A percentile compares a stretch with the other conserved stretches of the same genome.
phyloP scores from a whole-genome alignment of 2,329 filamentous ascomycete genomes.

The Venturia effusa region DNA sequence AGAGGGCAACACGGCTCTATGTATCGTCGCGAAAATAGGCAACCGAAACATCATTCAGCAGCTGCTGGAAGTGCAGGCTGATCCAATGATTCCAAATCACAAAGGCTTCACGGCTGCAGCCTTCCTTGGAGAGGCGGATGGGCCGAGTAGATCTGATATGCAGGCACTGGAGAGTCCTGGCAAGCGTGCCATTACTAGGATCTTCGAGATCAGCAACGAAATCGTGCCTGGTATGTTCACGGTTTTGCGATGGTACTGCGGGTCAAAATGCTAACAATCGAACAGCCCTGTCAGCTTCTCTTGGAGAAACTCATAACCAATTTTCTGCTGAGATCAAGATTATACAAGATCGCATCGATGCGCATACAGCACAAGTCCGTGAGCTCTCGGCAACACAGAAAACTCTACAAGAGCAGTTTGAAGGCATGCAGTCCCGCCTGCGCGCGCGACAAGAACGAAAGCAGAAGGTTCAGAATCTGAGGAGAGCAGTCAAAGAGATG shows the following conservation, averaged over 20 bases:
- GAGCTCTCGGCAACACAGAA: constrained; percentile 69
- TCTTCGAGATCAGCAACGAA: constrained; percentile 67
- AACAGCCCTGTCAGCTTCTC: constrained; percentile 67
- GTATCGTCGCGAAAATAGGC: constrained; percentile 84
- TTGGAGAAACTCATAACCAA: constrained; percentile 66
- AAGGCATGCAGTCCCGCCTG: constrained; percentile 56
- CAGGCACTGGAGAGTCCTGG: constrained; percentile 32
- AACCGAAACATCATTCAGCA: constrained; percentile 96
- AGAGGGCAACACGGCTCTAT: constrained; percentile 87
- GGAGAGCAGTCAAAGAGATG: constrained; percentile 61
- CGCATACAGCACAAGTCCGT: constrained; percentile 69
- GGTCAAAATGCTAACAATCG: neutral
- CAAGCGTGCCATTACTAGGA: constrained; percentile 32
- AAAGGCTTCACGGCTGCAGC: constrained; percentile 84
- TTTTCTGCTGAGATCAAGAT: constrained; percentile 72
- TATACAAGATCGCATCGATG: constrained; percentile 76
- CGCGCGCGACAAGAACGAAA: constrained; percentile 53
- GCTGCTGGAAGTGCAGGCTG: constrained; percentile 85
- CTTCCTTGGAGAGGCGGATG: constrained; percentile 62
- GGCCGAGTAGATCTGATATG: constrained; percentile 12
- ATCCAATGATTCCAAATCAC: constrained; percentile 83
- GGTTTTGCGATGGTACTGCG: constrained; percentile 8
- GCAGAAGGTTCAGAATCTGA: constrained; percentile 67
- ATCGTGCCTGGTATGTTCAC: constrained; percentile 61
- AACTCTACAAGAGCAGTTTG: constrained; percentile 63